A percentile compares a stretch with the other conserved stretches of the same genome.
Evolutionary conservation across 768 basidiomycete genomes (phyloP).

Genomic region (Plicaturopsis crispa): DNA sequence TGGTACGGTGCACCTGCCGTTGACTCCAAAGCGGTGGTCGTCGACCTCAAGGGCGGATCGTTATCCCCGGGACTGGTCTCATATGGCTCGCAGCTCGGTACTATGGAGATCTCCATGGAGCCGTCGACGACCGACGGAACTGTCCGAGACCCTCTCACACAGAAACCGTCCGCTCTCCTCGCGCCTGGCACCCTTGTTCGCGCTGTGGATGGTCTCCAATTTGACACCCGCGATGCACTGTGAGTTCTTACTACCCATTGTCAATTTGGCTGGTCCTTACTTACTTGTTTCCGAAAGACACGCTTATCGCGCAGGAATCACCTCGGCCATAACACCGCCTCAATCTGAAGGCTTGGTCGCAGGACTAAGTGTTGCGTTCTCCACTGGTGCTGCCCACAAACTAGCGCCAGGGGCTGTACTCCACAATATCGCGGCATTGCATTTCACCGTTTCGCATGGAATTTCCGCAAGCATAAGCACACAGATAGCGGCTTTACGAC

Average conservation of each 20-base stretch:
- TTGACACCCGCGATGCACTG: conserved; percentile 64
- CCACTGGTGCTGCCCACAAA: conserved; percentile 48
- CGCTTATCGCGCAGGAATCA: conserved; percentile 67
- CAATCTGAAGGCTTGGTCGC: conserved; percentile 41
- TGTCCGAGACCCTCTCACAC: conserved; percentile 43
- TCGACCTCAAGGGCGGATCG: conserved; percentile 28
- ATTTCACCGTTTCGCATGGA: conserved; percentile 51
- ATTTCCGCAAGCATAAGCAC: conserved; percentile 59
- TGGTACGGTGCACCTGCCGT: conserved; percentile 20
- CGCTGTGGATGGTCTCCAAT: conserved; percentile 71
- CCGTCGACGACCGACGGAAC: conserved; percentile 63
- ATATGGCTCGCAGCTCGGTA: conserved; percentile 65
- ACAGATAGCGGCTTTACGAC: conserved; percentile 69
- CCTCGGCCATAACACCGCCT: conserved; percentile 59
- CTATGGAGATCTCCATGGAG: conserved; percentile 64
- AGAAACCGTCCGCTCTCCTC: conserved; percentile 32
- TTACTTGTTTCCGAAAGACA: conserved; percentile 30
- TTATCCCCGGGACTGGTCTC: conserved; percentile 55
- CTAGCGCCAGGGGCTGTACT: conserved; percentile 57
- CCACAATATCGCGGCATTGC: conserved; percentile 57
- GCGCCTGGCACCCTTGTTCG: conserved; percentile 46
- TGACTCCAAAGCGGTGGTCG: neutral
- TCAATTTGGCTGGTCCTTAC: neutral
- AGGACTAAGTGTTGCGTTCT: conserved; percentile 64
- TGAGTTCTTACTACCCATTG: conserved; percentile 26